These are phyloP conservation scores for Ceriops tagal DNA, from an alignment of 345 rosid species.

Conservation along the genomic window DNA sequence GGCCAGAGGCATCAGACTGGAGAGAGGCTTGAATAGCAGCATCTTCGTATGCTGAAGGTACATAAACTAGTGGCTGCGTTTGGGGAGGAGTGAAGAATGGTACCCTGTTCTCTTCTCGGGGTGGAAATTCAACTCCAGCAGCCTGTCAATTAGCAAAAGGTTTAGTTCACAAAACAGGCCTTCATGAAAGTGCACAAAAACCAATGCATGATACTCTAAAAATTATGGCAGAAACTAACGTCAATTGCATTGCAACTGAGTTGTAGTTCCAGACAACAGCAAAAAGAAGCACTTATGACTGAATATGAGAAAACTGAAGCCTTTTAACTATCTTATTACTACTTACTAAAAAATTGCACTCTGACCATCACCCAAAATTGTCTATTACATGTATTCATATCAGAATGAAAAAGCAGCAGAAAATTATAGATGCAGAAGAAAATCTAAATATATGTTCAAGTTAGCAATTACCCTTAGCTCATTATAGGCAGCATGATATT, in stretches of 20 bases:
- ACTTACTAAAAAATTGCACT: no score
- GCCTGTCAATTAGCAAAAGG: slow-evolving; percentile 41
- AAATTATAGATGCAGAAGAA: not conserved
- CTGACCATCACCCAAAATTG: no score
- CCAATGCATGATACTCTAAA: no score
- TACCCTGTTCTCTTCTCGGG: slow-evolving; percentile 68
- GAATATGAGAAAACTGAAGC: not conserved
- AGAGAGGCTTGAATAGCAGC: slow-evolving; percentile 90
- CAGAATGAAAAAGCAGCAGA: not conserved
- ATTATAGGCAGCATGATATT: slow-evolving; percentile 75
- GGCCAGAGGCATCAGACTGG: slow-evolving; percentile 77
- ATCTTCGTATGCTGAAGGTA: slow-evolving; percentile 62
- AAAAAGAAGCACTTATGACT: not conserved
- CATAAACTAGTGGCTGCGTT: slow-evolving; percentile 62
- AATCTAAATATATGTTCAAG: no score
- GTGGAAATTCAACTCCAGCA: slow-evolving; percentile 86
- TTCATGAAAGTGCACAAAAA: not conserved
- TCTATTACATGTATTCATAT: no score
- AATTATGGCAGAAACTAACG: not conserved
- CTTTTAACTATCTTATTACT: no score
- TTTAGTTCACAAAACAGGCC: not conserved
- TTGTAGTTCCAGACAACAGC: not conserved
- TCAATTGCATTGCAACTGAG: not conserved
- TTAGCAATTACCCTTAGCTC: slow-evolving; percentile 63
- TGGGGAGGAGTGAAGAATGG: slow-evolving; percentile 96